Evolutionary conservation across 108 stramenopile genomes (phyloP).

Genomic region (Cylindrotheca fusiformis): DNA sequence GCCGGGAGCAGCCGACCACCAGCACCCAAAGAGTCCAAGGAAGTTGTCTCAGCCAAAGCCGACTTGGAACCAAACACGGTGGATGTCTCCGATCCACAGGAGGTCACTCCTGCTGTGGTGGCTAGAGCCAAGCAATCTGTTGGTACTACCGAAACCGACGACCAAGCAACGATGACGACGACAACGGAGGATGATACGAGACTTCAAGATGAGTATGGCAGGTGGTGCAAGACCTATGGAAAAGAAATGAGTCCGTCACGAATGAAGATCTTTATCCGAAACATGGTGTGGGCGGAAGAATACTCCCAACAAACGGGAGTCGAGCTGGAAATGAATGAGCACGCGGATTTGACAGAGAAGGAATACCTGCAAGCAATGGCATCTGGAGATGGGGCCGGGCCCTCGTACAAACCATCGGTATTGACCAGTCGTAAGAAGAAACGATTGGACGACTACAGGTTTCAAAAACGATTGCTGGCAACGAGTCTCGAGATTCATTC

Average conservation of each 20-base stretch:
- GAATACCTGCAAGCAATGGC: not conserved
- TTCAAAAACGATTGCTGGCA: not conserved
- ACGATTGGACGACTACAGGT: not conserved
- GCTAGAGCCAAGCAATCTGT: no score
- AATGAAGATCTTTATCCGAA: not conserved
- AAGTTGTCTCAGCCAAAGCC: no score
- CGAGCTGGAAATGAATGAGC: not conserved
- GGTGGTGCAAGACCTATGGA: not conserved
- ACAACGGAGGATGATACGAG: no score
- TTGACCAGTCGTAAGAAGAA: not conserved
- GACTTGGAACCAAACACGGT: no score
- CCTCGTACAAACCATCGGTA: not conserved
- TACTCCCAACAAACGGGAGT: not conserved
- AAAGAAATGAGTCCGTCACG: not conserved
- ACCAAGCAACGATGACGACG: no score
- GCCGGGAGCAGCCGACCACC: no score
- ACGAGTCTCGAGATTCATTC: not conserved
- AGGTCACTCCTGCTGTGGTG: no score
- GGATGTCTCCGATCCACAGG: no score
- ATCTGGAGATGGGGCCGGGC: not conserved
- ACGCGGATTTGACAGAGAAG: not conserved
- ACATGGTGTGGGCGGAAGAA: not conserved
- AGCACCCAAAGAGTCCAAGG: no score
- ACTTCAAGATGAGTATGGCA: not conserved
- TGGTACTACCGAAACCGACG: no score